A percentile compares a stretch with the other conserved stretches of the same genome.
phyloP scores from a whole-genome alignment of 306 rosid genomes.

The Citrullus colocynthis region DNA sequence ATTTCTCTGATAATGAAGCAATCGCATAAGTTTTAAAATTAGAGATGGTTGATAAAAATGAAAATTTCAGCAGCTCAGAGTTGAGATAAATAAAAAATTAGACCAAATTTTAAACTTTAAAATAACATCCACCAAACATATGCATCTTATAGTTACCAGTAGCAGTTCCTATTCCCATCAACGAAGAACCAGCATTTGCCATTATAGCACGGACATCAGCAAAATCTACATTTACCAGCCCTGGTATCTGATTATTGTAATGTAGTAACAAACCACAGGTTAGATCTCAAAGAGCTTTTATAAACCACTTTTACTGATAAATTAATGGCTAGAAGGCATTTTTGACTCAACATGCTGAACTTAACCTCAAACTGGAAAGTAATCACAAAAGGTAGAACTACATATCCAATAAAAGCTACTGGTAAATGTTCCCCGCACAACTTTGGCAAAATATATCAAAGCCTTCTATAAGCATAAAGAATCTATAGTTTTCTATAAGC shows the following conservation, averaged over 20 bases:
- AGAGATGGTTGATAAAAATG: neutral
- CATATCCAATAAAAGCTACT: neutral
- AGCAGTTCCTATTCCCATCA: constrained; percentile 94
- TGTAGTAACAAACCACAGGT: neutral
- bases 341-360: neutral
- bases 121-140: neutral
- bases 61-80: neutral
- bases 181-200: constrained; percentile 91
- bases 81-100: neutral
- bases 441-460: neutral
- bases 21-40: neutral
- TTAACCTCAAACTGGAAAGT: neutral
- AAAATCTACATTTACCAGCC: constrained; percentile 86
- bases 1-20: neutral
- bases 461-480: neutral
- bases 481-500: neutral
- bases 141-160: constrained; percentile 40
- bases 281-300: neutral
- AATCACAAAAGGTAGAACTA: neutral
- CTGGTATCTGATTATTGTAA: constrained; percentile 52
- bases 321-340: neutral
- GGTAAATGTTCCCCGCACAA: neutral
- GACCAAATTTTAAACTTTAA: neutral
- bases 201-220: constrained; percentile 93
- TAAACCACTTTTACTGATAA: neutral